phyloP scores from a whole-genome alignment of 2,329 filamentous ascomycete genomes.

The Fusarium setosum region DNA sequence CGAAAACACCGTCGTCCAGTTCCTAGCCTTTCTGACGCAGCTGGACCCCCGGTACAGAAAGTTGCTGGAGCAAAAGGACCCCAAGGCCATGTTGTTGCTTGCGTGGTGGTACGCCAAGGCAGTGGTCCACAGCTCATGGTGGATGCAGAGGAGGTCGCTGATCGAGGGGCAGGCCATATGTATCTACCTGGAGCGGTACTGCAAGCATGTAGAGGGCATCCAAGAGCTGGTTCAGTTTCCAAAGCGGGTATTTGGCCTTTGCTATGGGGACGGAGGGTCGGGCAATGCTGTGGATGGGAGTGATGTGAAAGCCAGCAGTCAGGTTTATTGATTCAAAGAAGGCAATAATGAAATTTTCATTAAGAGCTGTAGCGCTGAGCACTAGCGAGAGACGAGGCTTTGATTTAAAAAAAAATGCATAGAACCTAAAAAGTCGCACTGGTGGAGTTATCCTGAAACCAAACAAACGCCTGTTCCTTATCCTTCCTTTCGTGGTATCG shows the following conservation, averaged over 20 bases:
- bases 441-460: slow-evolving; percentile 1
- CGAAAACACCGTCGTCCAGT: slow-evolving; percentile 56
- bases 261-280: not conserved
- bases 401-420: slow-evolving; percentile 3
- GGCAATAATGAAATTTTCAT: not conserved
- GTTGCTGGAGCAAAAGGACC: slow-evolving; percentile 62
- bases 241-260: slow-evolving; percentile 25
- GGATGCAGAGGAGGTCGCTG: slow-evolving; percentile 56
- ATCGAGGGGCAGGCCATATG: slow-evolving; percentile 64
- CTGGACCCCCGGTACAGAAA: slow-evolving; percentile 56
- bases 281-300: not conserved
- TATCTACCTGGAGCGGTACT: slow-evolving; percentile 46
- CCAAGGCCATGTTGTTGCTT: slow-evolving; percentile 64
- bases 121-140: slow-evolving; percentile 57
- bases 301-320: not conserved
- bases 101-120: slow-evolving; percentile 67
- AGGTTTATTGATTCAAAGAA: not conserved
- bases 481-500: slow-evolving; percentile 25
- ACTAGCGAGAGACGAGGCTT: slow-evolving; percentile 22
- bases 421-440: not conserved
- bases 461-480: slow-evolving; percentile 24
- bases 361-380: slow-evolving; percentile 7
- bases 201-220: slow-evolving; percentile 14
- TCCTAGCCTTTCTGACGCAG: slow-evolving; percentile 59
- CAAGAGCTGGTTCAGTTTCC: slow-evolving; percentile 31